phyloP scores from a whole-genome alignment of 306 rosid genomes.

The Lathyrus oleraceus region DNA sequence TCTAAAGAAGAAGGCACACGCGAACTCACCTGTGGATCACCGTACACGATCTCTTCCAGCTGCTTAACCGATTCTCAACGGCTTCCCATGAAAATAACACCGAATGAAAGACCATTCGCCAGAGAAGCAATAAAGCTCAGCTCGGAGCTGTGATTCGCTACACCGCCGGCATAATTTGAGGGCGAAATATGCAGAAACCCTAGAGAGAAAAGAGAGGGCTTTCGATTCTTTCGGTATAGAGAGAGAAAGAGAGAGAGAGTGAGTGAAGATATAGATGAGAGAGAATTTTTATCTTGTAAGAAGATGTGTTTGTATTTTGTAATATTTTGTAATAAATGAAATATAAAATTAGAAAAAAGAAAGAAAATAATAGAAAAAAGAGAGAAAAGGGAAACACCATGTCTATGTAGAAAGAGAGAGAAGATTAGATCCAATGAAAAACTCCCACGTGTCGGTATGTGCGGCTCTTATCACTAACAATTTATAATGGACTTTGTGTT shows the following conservation, averaged over 20 bases:
- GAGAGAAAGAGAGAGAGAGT: constrained; percentile 22
- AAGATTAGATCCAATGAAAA: neutral
- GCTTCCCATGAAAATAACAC: constrained; percentile 40
- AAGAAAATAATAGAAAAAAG: neutral
- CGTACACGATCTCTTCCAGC: constrained; percentile 39
- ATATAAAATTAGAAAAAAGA: neutral
- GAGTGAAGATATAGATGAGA: constrained; percentile 20
- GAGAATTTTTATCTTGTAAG: constrained; percentile 50
- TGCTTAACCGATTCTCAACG: constrained; percentile 53
- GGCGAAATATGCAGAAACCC: constrained; percentile 71
- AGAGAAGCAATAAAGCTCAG: constrained; percentile 30
- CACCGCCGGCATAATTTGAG: constrained; percentile 45
- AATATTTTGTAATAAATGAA: neutral
- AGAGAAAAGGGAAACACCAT: constrained; percentile 40
- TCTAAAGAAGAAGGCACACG: constrained; percentile 35
- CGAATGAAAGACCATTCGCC: constrained; percentile 29
- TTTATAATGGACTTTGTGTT: constrained; percentile 36
- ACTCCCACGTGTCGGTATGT: constrained; percentile 44
- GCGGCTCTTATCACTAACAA: constrained; percentile 66
- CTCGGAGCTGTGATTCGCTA: constrained; percentile 46
- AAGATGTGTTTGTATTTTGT: constrained; percentile 37
- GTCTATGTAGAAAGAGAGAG: constrained; percentile 44
- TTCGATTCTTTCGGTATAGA: constrained; percentile 47
- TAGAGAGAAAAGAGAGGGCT: constrained; percentile 77
- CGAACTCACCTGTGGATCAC: constrained; percentile 37